Evolutionary conservation across 2,329 filamentous ascomycete genomes (phyloP).

Genomic region (Aspergillus eucalypticola): DNA sequence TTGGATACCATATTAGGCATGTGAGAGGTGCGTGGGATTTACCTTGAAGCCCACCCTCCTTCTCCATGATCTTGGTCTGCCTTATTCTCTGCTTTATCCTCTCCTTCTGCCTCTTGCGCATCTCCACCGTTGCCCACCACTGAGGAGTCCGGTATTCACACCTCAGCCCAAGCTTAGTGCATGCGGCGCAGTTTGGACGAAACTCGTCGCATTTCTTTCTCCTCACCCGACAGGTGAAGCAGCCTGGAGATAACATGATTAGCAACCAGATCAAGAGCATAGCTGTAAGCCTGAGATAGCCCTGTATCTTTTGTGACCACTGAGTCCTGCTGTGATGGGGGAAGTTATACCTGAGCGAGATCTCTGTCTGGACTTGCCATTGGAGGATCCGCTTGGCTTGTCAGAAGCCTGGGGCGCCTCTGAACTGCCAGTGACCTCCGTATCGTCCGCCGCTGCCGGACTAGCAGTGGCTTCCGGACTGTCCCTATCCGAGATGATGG

Average conservation of each 20-base stretch:
- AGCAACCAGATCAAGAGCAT: not conserved
- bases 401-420: no score
- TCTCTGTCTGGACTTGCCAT: no score
- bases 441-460: no score
- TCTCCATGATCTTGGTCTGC: slow-evolving; percentile 88
- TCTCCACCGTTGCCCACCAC: slow-evolving; percentile 95
- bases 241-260: slow-evolving; percentile 47
- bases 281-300: not conserved
- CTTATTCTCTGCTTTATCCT: slow-evolving; percentile 95
- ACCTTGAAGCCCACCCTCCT: slow-evolving; percentile 59
- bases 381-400: no score
- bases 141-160: slow-evolving; percentile 95
- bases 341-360: no score
- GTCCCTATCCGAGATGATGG: no score
- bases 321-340: not conserved
- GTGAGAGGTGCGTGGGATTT: slow-evolving; percentile 13
- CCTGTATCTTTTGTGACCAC: no score
- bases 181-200: slow-evolving; percentile 62
- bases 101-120: slow-evolving; percentile 82
- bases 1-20: not conserved
- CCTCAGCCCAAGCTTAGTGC: slow-evolving; percentile 70
- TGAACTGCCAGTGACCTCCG: no score
- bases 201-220: slow-evolving; percentile 69
- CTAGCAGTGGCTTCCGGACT: no score
- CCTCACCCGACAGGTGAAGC: slow-evolving; percentile 66